Evolutionary conservation across 371 early-diverging fungal species (phyloP).

Genomic region (Dinochytrium kinnereticum): DNA sequence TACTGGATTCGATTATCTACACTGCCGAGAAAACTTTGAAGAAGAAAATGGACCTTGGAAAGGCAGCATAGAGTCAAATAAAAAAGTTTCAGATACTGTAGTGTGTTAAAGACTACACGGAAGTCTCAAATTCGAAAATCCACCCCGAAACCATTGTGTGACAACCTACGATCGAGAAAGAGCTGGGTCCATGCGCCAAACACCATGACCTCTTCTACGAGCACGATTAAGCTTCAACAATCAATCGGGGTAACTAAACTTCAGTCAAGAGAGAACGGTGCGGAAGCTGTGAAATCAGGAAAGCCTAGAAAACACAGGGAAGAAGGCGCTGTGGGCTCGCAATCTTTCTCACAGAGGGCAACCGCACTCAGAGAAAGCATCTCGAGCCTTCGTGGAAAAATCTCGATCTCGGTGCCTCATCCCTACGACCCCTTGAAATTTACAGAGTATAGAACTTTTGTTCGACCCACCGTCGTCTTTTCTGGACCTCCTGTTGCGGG

Average conservation of each 20-base stretch:
- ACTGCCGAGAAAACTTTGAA: constrained; percentile 80
- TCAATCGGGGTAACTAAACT: neutral
- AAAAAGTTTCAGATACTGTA: neutral
- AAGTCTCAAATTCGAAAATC: neutral
- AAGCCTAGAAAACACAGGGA: neutral
- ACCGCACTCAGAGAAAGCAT: neutral
- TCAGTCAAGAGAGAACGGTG: neutral
- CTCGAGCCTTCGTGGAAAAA: neutral
- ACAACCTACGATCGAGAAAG: neutral
- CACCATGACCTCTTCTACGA: neutral
- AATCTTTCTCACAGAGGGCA: neutral
- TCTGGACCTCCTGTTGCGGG: neutral
- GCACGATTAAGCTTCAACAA: neutral
- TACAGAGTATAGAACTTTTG: neutral
- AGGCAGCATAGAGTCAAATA: constrained; percentile 40
- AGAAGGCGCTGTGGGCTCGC: neutral
- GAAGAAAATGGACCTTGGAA: constrained; percentile 88
- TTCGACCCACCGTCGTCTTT: neutral
- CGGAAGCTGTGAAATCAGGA: neutral
- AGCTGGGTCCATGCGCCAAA: too few species aligned
- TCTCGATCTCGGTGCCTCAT: neutral
- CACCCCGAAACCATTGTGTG: neutral
- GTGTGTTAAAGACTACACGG: neutral
- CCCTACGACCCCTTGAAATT: neutral
- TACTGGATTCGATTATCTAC: constrained; percentile 90